Evolutionary conservation across 2,329 filamentous ascomycete species (phyloP), one percentile per base, ranked within the genome.

Genomic region (Aspergillus hiratsukae): DNA sequence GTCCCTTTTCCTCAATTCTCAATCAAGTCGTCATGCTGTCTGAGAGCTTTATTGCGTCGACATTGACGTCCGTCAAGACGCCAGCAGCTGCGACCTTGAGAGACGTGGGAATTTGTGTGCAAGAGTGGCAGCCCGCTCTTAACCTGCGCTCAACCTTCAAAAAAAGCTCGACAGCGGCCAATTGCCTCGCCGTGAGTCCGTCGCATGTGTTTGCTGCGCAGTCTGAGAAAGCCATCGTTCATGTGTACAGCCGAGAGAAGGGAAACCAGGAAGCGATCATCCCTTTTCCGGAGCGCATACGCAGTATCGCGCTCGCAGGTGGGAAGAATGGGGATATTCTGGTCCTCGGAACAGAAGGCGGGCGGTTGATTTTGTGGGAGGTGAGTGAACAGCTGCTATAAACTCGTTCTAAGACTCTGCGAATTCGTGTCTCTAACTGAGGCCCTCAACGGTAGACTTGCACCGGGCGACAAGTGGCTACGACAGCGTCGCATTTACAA

Each of bases 141-240:
- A 82, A 85, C n/a, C 84, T 91, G 69, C 87, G 88, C 67, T 80
- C 85, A 60, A 83, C 87, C 49, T 92, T 94, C 81, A 97, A 97
- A 81, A 97, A 96, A 78, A 96, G 90, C 78, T 89, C 90, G 17
- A 86, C 87, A n/a, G 82, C 87, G 27, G 79, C 82, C 56, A 90
- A 93, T 72, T 88, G 90, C 65, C 78, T 99, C 54, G 92, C 91
- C 29, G 82, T 92, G 64, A 95, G 83, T 73, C 80, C 84, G 48
- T 87, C 87, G 21, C 94, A 99, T 71, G 81, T 97, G 49, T 99
- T 96, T 71, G 88, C 92, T 3, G 93, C 91, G 3, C 94, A 99
- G 72, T 83, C 88, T 51, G 91, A 92, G 62, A 97, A 96, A 74
- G 90, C 91, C 0, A 89, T 96, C 45, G 83, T 99, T 1, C 90